Base-by-base conservation (phyloP, 257 asterid genomes). In the Nicotiana tabacum region DNA sequence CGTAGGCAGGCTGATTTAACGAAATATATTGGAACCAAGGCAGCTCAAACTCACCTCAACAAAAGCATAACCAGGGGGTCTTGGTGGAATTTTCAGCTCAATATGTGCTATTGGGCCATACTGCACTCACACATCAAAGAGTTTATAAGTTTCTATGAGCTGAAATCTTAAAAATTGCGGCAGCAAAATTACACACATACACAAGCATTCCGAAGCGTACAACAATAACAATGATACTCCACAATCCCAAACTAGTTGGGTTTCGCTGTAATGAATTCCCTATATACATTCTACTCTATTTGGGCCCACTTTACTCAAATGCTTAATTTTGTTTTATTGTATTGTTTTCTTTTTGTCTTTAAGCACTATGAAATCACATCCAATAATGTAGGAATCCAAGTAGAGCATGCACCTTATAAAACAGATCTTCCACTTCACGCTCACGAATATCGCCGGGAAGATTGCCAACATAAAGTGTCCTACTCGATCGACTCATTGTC, bases 51-150 rank as follows among this genome's bases (percentile, higher is more conserved):
- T 83, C 84, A 92, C 99, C 96, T 96, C 99, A 8, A 96, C 98
- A 74, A 96, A 96, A 76, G 99, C 98, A 94, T 96, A 96, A 70
- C 98, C 98, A n/a, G 99, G 99, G 69, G 99, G 98, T 81, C 98
- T 91, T 33, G 98, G 98, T 4, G 98, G 99, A 65, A 94, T 85
- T 92, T 96, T 96, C 92, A 96, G 64, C 83, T 96, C 99, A 87
- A 96, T 86, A 80, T 96, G 98, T 81, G 91, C 98, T 80, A 96
- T 86, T 29, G 92, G 90, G 35, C 99, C 99, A 87, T 93, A 94
- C 99, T 96, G 96, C 88, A 88, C 16, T 7, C 83, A 77, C 83
- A 81, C 81, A 53, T 58, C 70, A 69, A 62, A 57, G 32, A 82
- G 24, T 57, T 83, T 18, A 67, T 33, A 68, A 51, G 64, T 76